Evolutionary conservation across 2,329 filamentous ascomycete species (phyloP).

Genomic region (Colletotrichum graminicola): DNA sequence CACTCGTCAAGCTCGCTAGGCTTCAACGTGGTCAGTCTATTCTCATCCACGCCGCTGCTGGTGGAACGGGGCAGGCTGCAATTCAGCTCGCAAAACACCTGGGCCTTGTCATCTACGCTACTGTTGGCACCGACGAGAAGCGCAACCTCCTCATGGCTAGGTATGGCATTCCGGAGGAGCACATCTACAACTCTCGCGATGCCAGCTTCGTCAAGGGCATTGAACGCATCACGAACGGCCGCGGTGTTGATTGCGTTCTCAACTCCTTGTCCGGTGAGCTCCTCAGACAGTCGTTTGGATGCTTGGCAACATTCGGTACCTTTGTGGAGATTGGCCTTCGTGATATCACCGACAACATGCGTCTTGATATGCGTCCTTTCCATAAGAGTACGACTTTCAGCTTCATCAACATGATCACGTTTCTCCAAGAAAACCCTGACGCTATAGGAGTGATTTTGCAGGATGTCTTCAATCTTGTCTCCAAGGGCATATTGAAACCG

Average conservation of each 20-base stretch:
- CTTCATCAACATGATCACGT: slow-evolving; percentile 48
- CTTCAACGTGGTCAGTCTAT: slow-evolving; percentile 45
- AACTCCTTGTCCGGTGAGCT: slow-evolving; percentile 54
- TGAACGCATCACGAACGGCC: slow-evolving; percentile 42
- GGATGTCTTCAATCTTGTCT: slow-evolving; percentile 15
- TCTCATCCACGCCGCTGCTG: slow-evolving; percentile 48
- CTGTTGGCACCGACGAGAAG: slow-evolving; percentile 50
- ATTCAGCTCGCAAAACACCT: slow-evolving; percentile 46
- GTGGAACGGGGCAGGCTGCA: slow-evolving; percentile 47
- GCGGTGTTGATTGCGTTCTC: slow-evolving; percentile 50
- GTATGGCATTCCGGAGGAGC: slow-evolving; percentile 45
- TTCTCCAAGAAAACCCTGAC: slow-evolving; percentile 44
- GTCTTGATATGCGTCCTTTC: slow-evolving; percentile 60
- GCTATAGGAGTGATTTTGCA: slow-evolving; percentile 41
- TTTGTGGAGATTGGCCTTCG: slow-evolving; percentile 59
- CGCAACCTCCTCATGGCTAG: slow-evolving; percentile 44
- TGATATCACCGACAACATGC: slow-evolving; percentile 53
- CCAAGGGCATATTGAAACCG: slow-evolving; percentile 4
- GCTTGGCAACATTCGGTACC: slow-evolving; percentile 54
- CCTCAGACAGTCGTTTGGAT: slow-evolving; percentile 54
- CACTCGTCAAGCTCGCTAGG: slow-evolving; percentile 48
- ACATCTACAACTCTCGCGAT: slow-evolving; percentile 50
- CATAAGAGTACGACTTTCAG: slow-evolving; percentile 50
- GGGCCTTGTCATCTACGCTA: slow-evolving; percentile 51
- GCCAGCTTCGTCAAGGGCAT: slow-evolving; percentile 47